Base-by-base conservation (phyloP, 331 rosid species). In the Pyrus hybrid region DNA sequence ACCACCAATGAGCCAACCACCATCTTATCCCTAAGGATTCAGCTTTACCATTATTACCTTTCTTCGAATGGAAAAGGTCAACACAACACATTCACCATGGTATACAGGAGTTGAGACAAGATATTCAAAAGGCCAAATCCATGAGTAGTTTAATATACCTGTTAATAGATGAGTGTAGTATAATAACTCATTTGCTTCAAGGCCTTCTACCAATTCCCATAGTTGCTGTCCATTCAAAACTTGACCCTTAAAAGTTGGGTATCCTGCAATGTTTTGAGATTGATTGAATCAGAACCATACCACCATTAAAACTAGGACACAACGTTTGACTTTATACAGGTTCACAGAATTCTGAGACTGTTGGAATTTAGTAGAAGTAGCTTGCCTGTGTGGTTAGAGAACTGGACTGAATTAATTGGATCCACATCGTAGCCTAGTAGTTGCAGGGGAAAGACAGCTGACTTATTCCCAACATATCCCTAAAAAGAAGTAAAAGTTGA, bases 301-400 rank as follows among this genome's bases (percentile, higher is more conserved):
- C 70, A 37, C 70, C 73, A 60, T 67, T 80, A 67, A 60, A 71
- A 79, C 71, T 16, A 83, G 81, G 63, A 71, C 60, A 68, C 35
- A 77, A 81, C 58, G 69, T 77, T 79, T 41, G 73, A 73, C 72
- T 80, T 76, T 77, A 66, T 76, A 77, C 80, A 76, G 68, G 76
- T 72, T 18, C 41, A 78, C 77, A 80, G 74, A 85, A 83, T 87
- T 77, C 73, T 78, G 80, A 84, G 82, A 71, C 73, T 71, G 65
- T 68, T 76, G 43, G 84, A 81, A 70, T 78, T 80, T 85, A 85
- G 77, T 79, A 76, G 79, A 77, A 83, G 77, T 85, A 84, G 87
- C 96, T 86, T 88, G 89, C 97, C 97, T 87, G 96, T 93, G 86
- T 93, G 97, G 81, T 93, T 93, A 3, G 96, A 93, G 88, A 93